phyloP scores from a whole-genome alignment of 805 yeast species.

The Sugiyamaella floridensis region DNA sequence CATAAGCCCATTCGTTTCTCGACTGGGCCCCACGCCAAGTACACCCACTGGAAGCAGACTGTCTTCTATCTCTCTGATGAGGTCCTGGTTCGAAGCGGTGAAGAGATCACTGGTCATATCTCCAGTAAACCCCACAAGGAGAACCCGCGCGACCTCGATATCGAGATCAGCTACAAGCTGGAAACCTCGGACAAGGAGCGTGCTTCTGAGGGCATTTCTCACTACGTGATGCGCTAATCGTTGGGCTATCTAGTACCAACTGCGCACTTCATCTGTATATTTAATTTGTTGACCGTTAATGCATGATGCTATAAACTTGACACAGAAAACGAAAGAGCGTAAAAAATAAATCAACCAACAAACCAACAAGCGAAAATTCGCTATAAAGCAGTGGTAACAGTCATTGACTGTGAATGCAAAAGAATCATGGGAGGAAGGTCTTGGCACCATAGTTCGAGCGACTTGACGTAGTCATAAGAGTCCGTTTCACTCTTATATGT shows the following conservation, averaged over 20 bases:
- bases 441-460: slow-evolving; percentile 72
- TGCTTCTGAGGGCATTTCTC: slow-evolving; percentile 51
- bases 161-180: slow-evolving; percentile 55
- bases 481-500: slow-evolving; percentile 65
- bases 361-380: neutral
- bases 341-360: neutral
- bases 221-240: slow-evolving; percentile 48
- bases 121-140: slow-evolving; percentile 65
- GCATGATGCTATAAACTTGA: neutral
- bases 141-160: slow-evolving; percentile 88
- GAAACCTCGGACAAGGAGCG: slow-evolving; percentile 44
- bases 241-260: neutral
- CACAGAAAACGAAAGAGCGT: too few species aligned
- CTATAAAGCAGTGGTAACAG: slow-evolving; percentile 87
- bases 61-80: slow-evolving; percentile 86
- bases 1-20: slow-evolving; percentile 58
- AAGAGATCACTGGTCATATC: slow-evolving; percentile 61
- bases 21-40: slow-evolving; percentile 89
- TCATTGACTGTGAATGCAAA: slow-evolving; percentile 87
- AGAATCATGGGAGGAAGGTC: slow-evolving; percentile 77
- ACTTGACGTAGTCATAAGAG: slow-evolving; percentile 66
- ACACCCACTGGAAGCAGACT: slow-evolving; percentile 99
- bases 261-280: neutral
- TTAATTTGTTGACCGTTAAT: neutral
- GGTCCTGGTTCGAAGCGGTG: slow-evolving; percentile 69